A percentile compares a stretch with the other conserved stretches of the same genome.
These are phyloP conservation scores for Botrytis hyacinthi DNA, from an alignment of 2,329 filamentous ascomycete species.

Conservation along the genomic window DNA sequence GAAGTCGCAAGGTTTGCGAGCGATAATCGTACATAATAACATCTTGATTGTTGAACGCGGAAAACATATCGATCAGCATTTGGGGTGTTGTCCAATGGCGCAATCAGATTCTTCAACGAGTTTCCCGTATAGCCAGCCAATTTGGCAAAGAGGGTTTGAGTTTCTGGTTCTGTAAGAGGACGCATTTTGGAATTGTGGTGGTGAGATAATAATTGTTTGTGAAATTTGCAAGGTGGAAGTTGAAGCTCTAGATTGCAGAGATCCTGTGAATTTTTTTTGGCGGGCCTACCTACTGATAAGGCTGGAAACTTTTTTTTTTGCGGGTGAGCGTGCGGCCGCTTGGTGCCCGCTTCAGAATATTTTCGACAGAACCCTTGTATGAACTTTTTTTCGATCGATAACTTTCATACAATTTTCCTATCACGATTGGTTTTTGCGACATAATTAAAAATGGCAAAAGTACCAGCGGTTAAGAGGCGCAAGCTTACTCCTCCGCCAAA, in stretches of 20 bases:
- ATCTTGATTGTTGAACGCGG: slow-evolving; percentile 74
- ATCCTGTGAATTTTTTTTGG: slow-evolving; percentile 30
- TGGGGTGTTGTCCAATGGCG: slow-evolving; percentile 64
- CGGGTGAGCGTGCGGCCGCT: slow-evolving; percentile 6
- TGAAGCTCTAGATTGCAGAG: slow-evolving; percentile 21
- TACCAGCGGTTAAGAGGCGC: slow-evolving; percentile 51
- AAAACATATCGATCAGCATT: slow-evolving; percentile 81
- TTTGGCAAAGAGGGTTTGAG: slow-evolving; percentile 83
- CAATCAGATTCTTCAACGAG: slow-evolving; percentile 81
- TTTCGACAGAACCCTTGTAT: slow-evolving; percentile 9
- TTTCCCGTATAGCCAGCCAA: slow-evolving; percentile 89
- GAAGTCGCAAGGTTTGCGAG: slow-evolving; percentile 90
- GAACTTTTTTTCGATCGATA: slow-evolving; percentile 16
- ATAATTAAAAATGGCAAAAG: slow-evolving; percentile 34
- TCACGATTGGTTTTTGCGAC: slow-evolving; percentile 17
- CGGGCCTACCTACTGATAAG: slow-evolving; percentile 16
- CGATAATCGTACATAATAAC: slow-evolving; percentile 89
- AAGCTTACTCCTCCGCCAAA: slow-evolving; percentile 54
- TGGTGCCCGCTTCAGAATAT: slow-evolving; percentile 26
- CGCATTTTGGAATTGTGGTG: slow-evolving; percentile 55
- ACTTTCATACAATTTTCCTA: slow-evolving; percentile 20
- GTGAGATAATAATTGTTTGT: slow-evolving; percentile 11
- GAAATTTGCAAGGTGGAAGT: slow-evolving; percentile 8
- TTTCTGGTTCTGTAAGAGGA: slow-evolving; percentile 75
- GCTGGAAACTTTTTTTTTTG: slow-evolving; percentile 16